phyloP scores from a whole-genome alignment of 176 grass and related monocot genomes.

The Stipa capillata region DNA sequence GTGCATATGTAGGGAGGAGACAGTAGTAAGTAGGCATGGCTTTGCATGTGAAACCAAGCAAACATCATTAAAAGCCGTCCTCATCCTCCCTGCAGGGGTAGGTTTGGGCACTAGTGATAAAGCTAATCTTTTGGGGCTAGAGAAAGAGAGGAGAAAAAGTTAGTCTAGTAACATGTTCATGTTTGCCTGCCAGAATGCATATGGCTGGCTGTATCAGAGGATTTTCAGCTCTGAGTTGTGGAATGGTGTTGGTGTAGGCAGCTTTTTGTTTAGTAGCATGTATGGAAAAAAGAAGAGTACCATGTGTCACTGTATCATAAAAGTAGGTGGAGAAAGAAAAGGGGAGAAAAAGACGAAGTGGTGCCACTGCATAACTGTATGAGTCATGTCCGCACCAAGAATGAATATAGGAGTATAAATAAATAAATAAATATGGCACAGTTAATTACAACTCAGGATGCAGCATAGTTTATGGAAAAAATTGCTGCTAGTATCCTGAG shows the following conservation, averaged over 20 bases:
- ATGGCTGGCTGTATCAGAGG: neutral
- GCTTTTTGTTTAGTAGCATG: neutral
- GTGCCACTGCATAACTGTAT: neutral
- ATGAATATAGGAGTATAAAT: neutral
- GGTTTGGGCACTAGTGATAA: neutral
- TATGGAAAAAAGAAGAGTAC: neutral
- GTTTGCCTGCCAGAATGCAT: neutral
- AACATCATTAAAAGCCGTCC: neutral
- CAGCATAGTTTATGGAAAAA: neutral
- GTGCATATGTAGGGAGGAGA: too few relatives aligned
- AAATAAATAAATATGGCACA: neutral
- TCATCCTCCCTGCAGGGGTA: neutral
- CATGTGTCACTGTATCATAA: neutral
- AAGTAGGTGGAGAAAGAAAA: neutral
- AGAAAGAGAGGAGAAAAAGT: neutral
- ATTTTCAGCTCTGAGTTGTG: neutral
- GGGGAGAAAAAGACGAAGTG: neutral
- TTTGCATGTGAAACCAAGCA: conserved; percentile 4
- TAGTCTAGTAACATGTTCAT: neutral
- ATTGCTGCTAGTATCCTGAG: neutral
- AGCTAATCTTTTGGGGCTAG: neutral
- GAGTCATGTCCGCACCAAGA: neutral
- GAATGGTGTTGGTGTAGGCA: neutral
- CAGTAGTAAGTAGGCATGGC: neutral
- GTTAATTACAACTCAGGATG: neutral